Evolutionary conservation across 805 yeast species (phyloP).

Genomic region (Hanseniaspora thailandica): DNA sequence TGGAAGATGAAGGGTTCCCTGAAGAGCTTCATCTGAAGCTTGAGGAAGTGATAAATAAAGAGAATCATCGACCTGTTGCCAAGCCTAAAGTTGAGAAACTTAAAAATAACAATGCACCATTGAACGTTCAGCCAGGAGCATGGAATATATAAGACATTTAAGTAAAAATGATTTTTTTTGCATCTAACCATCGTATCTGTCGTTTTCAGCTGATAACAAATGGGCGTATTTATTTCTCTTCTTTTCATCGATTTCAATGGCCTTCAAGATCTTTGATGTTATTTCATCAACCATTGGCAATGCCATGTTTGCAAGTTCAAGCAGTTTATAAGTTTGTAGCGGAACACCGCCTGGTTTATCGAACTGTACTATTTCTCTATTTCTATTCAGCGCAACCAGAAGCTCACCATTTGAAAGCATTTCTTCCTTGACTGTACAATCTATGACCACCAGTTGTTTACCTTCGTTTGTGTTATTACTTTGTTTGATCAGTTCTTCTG

Average conservation of each 20-base stretch:
- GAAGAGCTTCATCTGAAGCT: not conserved
- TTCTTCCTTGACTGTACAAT: conserved; percentile 71
- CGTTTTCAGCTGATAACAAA: conserved; percentile 29
- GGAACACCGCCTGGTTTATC: conserved; percentile 84
- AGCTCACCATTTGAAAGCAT: conserved; percentile 61
- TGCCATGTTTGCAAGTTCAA: conserved; percentile 61
- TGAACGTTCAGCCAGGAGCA: not conserved
- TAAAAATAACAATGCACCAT: not conserved
- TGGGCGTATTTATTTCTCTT: conserved; percentile 32
- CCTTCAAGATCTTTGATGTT: conserved; percentile 50
- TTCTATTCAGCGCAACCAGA: conserved; percentile 78
- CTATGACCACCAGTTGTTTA: conserved; percentile 54
- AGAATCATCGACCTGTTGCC: not conserved
- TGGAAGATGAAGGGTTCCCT: not conserved
- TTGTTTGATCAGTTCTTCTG: conserved; percentile 52
- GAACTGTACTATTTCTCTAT: conserved; percentile 82
- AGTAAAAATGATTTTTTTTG: not conserved
- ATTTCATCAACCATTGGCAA: conserved; percentile 47
- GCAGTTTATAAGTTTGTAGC: conserved; percentile 55
- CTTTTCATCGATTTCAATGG: conserved; percentile 44
- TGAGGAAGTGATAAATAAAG: not conserved
- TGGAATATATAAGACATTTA: not conserved
- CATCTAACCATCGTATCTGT: conserved; percentile 17
- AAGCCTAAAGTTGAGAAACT: not conserved
- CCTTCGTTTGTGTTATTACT: conserved; percentile 38